phyloP scores from a whole-genome alignment of 495 filamentous ascomycete genomes.

The Baudoinia panamericana region DNA sequence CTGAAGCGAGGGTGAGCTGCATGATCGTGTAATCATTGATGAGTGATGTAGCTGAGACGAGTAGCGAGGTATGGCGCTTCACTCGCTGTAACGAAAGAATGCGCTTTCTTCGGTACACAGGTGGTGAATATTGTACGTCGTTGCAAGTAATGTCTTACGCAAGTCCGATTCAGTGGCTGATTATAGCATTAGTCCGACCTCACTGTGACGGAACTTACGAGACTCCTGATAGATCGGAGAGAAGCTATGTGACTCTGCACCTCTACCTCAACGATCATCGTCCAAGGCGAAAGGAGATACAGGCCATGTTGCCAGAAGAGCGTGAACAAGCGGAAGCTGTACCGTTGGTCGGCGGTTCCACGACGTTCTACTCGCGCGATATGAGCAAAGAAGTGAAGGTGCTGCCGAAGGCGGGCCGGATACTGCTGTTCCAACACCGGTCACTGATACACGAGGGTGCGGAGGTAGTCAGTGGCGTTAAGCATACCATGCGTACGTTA shows the following conservation, averaged over 20 bases:
- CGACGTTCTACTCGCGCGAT: slow-evolving; percentile 44
- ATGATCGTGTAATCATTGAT: too few species aligned
- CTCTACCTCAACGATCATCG: slow-evolving; percentile 63
- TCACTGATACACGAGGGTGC: slow-evolving; percentile 59
- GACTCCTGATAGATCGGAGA: slow-evolving; percentile 44
- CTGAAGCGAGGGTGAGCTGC: slow-evolving; percentile 31
- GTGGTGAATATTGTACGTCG: slow-evolving; percentile 69
- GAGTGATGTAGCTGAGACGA: too few species aligned
- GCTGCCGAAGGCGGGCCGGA: slow-evolving; percentile 53
- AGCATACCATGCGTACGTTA: slow-evolving; percentile 64
- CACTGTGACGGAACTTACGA: slow-evolving; percentile 63
- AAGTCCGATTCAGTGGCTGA: too few species aligned
- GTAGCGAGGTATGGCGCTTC: slow-evolving; percentile 43
- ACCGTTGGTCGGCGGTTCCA: slow-evolving; percentile 46
- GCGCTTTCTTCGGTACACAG: slow-evolving; percentile 64
- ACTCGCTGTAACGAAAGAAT: slow-evolving; percentile 61
- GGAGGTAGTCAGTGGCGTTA: slow-evolving; percentile 55
- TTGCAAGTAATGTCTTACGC: too few species aligned
- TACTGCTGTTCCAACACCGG: slow-evolving; percentile 67
- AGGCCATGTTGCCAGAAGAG: slow-evolving; percentile 3
- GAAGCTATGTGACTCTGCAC: slow-evolving; percentile 55
- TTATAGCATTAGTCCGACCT: too few species aligned
- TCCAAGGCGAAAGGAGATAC: slow-evolving; percentile 30
- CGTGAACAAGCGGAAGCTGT: neutral
- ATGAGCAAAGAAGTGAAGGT: slow-evolving; percentile 43